These are phyloP conservation scores for Clausena lansium DNA, from an alignment of 345 rosid genomes.

Conservation along the genomic window DNA sequence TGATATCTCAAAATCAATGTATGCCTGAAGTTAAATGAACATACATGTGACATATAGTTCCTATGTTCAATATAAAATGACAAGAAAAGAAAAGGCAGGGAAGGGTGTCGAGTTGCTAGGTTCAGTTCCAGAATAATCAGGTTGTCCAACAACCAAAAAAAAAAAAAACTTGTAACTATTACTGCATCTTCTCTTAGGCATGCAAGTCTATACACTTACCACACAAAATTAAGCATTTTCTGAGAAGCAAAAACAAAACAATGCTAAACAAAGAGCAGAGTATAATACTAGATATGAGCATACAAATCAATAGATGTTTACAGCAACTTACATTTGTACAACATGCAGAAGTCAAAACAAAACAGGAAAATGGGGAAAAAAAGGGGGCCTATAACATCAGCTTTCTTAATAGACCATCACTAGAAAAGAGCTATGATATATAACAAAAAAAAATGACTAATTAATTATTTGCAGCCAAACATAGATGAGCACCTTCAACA, in stretches of 20 bases:
- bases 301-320: neutral
- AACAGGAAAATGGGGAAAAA: neutral
- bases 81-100: neutral
- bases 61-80: neutral
- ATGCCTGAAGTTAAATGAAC: slow-evolving; percentile 52
- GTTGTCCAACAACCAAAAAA: neutral
- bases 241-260: neutral
- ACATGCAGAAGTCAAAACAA: neutral
- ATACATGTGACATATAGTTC: neutral
- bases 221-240: neutral
- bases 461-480: neutral
- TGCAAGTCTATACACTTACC: neutral
- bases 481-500: neutral
- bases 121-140: neutral
- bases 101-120: neutral
- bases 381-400: neutral
- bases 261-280: neutral
- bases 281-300: neutral
- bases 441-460: neutral
- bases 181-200: neutral
- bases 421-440: neutral
- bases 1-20: slow-evolving; percentile 85
- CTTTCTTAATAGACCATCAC: neutral
- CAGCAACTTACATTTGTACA: neutral
- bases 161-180: neutral